phyloP scores from a whole-genome alignment of 306 rosid species.

The Trichosanthes truncata region DNA sequence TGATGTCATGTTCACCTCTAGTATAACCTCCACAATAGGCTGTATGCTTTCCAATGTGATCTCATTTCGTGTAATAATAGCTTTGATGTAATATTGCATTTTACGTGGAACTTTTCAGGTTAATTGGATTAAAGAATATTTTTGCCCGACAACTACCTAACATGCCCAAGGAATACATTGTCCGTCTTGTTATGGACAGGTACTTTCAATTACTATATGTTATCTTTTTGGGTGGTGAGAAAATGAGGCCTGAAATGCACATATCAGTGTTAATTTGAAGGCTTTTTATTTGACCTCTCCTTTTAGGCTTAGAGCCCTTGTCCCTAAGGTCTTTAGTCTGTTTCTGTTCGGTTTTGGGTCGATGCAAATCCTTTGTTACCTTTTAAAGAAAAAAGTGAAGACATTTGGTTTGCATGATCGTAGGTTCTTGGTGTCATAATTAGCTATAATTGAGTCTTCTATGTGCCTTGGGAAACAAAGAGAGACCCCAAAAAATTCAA shows the following conservation, averaged over 20 bases:
- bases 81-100: constrained; percentile 11
- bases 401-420: background rate
- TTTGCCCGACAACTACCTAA: constrained; percentile 92
- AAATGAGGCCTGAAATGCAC: background rate
- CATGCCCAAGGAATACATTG: constrained; percentile 99
- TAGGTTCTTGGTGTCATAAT: background rate
- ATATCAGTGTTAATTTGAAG: background rate
- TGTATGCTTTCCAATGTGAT: background rate
- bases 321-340: background rate
- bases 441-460: background rate
- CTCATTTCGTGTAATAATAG: background rate
- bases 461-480: too few species aligned
- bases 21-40: background rate
- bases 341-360: background rate
- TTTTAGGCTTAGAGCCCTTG: background rate
- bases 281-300: background rate
- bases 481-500: too few species aligned
- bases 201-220: constrained; percentile 17
- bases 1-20: background rate
- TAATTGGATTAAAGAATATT: constrained; percentile 93
- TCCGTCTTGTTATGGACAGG: constrained; percentile 99
- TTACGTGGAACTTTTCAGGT: constrained; percentile 36
- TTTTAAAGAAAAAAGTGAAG: background rate
- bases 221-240: constrained; percentile 1
- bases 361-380: background rate